Base-by-base conservation (phyloP, 169 alveolate genomes). In the Cryptosporidium ubiquitum region DNA sequence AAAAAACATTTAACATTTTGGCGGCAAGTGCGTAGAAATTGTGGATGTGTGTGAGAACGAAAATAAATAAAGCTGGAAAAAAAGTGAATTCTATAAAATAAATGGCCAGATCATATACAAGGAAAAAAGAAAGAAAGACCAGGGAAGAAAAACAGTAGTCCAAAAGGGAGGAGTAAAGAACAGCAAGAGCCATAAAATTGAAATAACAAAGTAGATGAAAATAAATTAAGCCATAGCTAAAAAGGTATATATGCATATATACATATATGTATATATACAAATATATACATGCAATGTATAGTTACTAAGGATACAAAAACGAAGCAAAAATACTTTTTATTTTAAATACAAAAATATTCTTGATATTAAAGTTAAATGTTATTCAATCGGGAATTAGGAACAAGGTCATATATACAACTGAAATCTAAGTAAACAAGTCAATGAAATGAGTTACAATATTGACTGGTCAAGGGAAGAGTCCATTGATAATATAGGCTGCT, bases 391-490 rank as follows among this genome's bases (percentile, higher is more conserved):
- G 5, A 47, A 14, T 47, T 47, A 1, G 6, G 6, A 47, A 12
- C 9, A 14, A 12, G 23, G 16, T 14, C 12, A 2, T 5, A 47
- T 16, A 47, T 47, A 14, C 16, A 47, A 47, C 16, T 47, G 20
- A 47, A 14, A 47, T 47, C 16, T 47, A 5, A 47, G 55, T 47
- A 18, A 7, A 47, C 0, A 26, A 31, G 12, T 58, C 68, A 58
- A 58, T 58, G 68, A 23, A 23, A 58, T 58, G 68, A 58, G 37
- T 31, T 58, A 58, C 68, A 58, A 47, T 31, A 70, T 26, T 20
- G 31, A 60, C 55, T 74, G 86, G 86, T 55, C 33, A 14, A 52
- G 58, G 26, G 49, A 74, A 7, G 86, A 74, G 16, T 74, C 86
- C 37, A 57, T 20, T 14, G 86, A 74, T 14, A 52, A 74, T 52